phyloP scores from a whole-genome alignment of 129 eudicot species.

The Flaveria bidentis region DNA sequence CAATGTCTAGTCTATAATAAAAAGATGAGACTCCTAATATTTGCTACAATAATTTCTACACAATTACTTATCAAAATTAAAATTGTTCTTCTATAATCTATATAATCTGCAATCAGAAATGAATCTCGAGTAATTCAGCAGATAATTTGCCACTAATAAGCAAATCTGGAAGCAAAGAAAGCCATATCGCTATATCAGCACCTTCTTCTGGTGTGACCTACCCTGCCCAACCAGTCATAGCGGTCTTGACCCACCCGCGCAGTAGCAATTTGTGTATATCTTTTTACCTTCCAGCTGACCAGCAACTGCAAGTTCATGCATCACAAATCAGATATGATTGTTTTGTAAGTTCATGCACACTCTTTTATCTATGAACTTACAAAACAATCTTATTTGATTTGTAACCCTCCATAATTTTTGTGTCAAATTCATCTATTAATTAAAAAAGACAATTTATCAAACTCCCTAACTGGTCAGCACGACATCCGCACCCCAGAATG shows the following conservation, averaged over 20 bases:
- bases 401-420: too few relatives aligned
- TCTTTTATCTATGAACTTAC: too few relatives aligned
- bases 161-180: slow-evolving; percentile 76
- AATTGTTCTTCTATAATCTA: slow-evolving; percentile 6
- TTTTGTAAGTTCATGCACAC: too few relatives aligned
- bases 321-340: slow-evolving; percentile 27
- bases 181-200: slow-evolving; percentile 94
- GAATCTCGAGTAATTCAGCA: slow-evolving; percentile 89
- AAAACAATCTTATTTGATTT: too few relatives aligned
- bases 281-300: slow-evolving; percentile 71
- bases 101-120: slow-evolving; percentile 41
- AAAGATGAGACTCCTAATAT: slow-evolving; percentile 19
- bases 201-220: slow-evolving; percentile 72
- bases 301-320: slow-evolving; percentile 34
- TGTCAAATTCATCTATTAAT: too few relatives aligned
- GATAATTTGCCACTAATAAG: slow-evolving; percentile 70
- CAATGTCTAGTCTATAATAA: slow-evolving; percentile 18
- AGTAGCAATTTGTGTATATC: slow-evolving; percentile 67
- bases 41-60: slow-evolving; percentile 23
- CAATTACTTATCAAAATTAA: slow-evolving; percentile 19
- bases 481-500: too few relatives aligned
- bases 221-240: slow-evolving; percentile 90
- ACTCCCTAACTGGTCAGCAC: too few relatives aligned
- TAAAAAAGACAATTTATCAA: too few relatives aligned
- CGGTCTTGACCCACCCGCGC: slow-evolving; percentile 99